phyloP scores from a whole-genome alignment of 139 green algal species.

The Dunaliella sp. region DNA sequence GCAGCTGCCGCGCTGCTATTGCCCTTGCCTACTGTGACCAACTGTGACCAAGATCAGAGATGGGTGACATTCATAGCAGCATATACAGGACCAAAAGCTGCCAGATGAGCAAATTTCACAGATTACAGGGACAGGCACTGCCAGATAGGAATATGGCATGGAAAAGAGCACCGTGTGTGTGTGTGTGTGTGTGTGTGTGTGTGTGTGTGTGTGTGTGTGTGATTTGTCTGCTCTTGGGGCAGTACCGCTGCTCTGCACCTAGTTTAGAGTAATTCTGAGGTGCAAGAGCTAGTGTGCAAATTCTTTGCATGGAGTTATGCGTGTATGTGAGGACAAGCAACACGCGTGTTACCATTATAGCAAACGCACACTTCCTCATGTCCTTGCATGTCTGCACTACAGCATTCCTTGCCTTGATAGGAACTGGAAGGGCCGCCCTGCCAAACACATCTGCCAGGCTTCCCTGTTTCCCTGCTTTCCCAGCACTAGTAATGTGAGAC shows the following conservation, averaged over 20 bases:
- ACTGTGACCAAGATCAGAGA: too few relatives aligned
- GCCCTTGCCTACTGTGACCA: slow-evolving; percentile 56
- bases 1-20: slow-evolving; percentile 29
- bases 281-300: background rate
- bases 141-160: background rate
- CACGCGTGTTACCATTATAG: too few relatives aligned
- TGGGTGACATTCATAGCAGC: background rate
- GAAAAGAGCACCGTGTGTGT: too few relatives aligned
- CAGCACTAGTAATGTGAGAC: background rate
- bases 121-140: background rate
- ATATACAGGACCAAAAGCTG: background rate
- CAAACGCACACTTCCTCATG: background rate
- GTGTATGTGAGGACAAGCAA: background rate
- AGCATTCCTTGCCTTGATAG: background rate
- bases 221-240: background rate
- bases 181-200: too few relatives aligned
- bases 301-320: background rate
- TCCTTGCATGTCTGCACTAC: background rate
- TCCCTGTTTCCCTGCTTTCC: background rate
- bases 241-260: too few relatives aligned
- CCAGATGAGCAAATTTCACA: background rate
- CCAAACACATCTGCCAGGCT: background rate
- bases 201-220: too few relatives aligned
- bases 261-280: too few relatives aligned
- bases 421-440: background rate